These are phyloP conservation scores for Fusarium vanettenii DNA, from an alignment of 2,329 filamentous ascomycete species.

Conservation along the genomic window DNA sequence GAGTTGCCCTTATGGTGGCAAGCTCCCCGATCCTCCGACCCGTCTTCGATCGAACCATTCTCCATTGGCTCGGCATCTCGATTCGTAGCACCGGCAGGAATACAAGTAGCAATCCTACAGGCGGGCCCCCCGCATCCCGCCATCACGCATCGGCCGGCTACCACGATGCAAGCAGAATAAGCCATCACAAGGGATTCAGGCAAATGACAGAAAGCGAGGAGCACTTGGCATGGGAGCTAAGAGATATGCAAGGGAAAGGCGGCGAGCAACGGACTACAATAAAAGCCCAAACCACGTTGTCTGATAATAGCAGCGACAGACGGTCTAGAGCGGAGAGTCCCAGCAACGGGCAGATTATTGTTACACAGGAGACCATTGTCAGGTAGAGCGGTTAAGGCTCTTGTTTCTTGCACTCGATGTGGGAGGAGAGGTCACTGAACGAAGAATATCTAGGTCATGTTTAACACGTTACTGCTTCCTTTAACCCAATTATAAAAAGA, in stretches of 20 bases:
- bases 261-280: not conserved
- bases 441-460: not conserved
- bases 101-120: not conserved
- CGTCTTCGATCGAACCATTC: not conserved
- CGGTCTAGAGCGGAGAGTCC: not conserved
- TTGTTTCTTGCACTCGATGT: not conserved
- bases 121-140: not conserved
- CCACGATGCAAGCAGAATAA: not conserved
- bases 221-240: not conserved
- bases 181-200: not conserved
- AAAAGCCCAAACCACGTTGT: not conserved
- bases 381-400: not conserved
- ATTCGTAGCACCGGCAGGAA: not conserved
- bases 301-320: not conserved
- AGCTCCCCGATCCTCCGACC: not conserved
- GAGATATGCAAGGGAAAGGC: not conserved
- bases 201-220: not conserved
- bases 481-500: not conserved
- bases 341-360: not conserved
- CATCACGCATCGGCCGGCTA: not conserved
- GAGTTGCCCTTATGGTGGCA: not conserved
- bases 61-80: not conserved
- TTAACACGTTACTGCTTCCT: not conserved
- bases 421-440: not conserved
- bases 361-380: not conserved